A percentile compares a stretch with the other conserved stretches of the same genome.
phyloP scores from a whole-genome alignment of 139 green algal species.

The Ostreobium quekettii region DNA sequence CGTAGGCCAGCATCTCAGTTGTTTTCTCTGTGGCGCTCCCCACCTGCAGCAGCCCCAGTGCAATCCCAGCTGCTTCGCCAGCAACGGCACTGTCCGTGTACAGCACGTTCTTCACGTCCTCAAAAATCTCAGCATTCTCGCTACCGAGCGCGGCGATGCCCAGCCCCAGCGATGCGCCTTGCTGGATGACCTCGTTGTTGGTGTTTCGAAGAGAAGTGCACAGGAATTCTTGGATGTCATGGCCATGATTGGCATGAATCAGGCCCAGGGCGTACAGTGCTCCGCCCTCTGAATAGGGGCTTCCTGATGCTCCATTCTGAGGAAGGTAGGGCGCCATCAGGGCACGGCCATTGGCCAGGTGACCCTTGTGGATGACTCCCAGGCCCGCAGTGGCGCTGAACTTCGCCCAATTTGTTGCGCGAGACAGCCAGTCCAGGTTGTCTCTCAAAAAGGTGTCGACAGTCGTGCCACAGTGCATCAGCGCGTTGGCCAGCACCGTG shows the following conservation, averaged over 20 bases:
- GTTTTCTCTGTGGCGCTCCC: slow-evolving; percentile 63
- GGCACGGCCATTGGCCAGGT: slow-evolving; percentile 61
- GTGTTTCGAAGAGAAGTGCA: slow-evolving; percentile 70
- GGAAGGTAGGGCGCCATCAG: slow-evolving; percentile 95
- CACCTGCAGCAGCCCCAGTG: slow-evolving; percentile 84
- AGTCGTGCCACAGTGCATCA: slow-evolving; percentile 90
- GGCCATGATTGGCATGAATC: slow-evolving; percentile 89
- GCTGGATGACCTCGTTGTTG: slow-evolving; percentile 84
- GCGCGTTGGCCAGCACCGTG: slow-evolving; percentile 89
- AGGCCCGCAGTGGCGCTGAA: slow-evolving; percentile 95
- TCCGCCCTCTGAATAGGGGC: slow-evolving; percentile 35
- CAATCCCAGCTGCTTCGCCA: slow-evolving; percentile 68
- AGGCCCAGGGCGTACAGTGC: slow-evolving; percentile 92
- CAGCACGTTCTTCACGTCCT: slow-evolving; percentile 91
- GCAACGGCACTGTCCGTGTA: slow-evolving; percentile 78
- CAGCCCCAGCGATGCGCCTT: slow-evolving; percentile 93
- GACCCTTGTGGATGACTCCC: slow-evolving; percentile 92
- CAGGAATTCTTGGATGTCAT: slow-evolving; percentile 71
- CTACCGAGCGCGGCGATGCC: slow-evolving; percentile 83
- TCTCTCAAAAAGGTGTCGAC: slow-evolving; percentile 93
- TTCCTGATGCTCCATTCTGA: slow-evolving; percentile 40
- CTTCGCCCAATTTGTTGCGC: slow-evolving; percentile 98
- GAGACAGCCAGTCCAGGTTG: slow-evolving; percentile 92
- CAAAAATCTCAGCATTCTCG: slow-evolving; percentile 72
- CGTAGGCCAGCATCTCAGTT: slow-evolving; percentile 89